phyloP scores from a whole-genome alignment of 2,329 filamentous ascomycete genomes.

The Biscogniauxia sp. region DNA sequence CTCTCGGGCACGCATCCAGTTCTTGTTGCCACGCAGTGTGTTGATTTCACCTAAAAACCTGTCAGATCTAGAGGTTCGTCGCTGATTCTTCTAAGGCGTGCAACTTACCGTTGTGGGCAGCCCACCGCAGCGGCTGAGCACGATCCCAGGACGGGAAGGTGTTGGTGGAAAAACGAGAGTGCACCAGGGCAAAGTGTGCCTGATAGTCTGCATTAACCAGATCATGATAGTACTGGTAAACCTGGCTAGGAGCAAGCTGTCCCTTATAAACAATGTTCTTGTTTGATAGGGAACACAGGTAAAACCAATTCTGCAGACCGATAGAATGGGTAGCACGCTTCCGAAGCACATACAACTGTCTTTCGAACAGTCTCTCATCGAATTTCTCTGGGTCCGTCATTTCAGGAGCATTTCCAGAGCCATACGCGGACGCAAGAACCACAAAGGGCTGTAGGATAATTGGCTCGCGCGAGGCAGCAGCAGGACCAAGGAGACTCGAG shows the following conservation, averaged over 20 bases:
- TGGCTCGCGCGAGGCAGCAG: conserved; percentile 89
- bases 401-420: conserved; percentile 74
- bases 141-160: conserved; percentile 98
- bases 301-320: conserved; percentile 97
- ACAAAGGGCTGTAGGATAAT: conserved; percentile 95
- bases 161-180: conserved; percentile 97
- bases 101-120: conserved; percentile 81
- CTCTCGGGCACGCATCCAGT: conserved; percentile 98
- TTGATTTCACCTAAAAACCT: conserved; percentile 74
- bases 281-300: conserved; percentile 93
- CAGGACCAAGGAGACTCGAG: conserved; percentile 87
- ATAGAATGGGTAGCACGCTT: conserved; percentile 95
- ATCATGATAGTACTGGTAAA: conserved; percentile 98
- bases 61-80: conserved; percentile 16
- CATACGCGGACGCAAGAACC: conserved; percentile 82
- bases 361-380: conserved; percentile 83
- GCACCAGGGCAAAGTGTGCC: conserved; percentile 92
- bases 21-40: conserved; percentile 95
- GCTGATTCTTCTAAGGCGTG: conserved; percentile 4
- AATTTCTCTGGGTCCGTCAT: conserved; percentile 75
- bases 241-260: conserved; percentile 88
- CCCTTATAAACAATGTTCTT: conserved; percentile 99
- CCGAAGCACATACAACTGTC: conserved; percentile 88
- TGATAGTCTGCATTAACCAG: conserved; percentile 96
- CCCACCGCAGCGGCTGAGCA: conserved; percentile 93